Evolutionary conservation across 306 rosid genomes (phyloP), one percentile per base, ranked within the genome.

Genomic region (Cucumis cinereus): DNA sequence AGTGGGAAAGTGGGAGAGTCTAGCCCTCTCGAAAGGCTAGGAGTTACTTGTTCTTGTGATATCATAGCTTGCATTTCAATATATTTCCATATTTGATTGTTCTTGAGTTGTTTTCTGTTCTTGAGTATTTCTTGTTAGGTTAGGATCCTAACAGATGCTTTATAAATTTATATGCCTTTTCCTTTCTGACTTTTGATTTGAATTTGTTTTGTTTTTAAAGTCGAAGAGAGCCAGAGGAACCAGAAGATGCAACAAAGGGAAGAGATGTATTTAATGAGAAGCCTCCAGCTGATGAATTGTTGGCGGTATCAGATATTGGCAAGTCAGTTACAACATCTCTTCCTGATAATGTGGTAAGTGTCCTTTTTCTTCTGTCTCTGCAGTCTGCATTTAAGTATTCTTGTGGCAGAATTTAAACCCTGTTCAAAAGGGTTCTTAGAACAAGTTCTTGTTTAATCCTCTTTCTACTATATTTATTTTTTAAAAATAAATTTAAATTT

Each of bases 221-320:
- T 89, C 95, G 89, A 79, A 90, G 99, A 85, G 97, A 94, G 79
- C 99, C 99, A 3, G 99, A 94, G 90, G 99, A 94, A 88, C 97
- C 99, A 47, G 99, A 94, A 86, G 99, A 94, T 84, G 96, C 99
- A 66, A 92, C 95, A 20, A 94, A 94, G 81, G 99, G 99, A 81
- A 92, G 99, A 81, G 99, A 94, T 78, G 93, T 94, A 79, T 94
- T 94, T 80, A 94, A 94, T 79, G 99, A 92, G 85, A 94, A 92
- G 82, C 99, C 99, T 60, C 97, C 99, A 6, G 85, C 96, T 78
- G 99, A 94, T 84, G 99, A 94, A 80, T 96, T 94, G 79, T 80
- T 94, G 90, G 86, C 96, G 63, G 99, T 82, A 83, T 94, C 99
- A 20, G 97, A 94, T 85, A 90, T 94, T 81, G 99, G 99, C 74